phyloP scores from a whole-genome alignment of 352 stramenopile genomes.

The Pythium volutum region DNA sequence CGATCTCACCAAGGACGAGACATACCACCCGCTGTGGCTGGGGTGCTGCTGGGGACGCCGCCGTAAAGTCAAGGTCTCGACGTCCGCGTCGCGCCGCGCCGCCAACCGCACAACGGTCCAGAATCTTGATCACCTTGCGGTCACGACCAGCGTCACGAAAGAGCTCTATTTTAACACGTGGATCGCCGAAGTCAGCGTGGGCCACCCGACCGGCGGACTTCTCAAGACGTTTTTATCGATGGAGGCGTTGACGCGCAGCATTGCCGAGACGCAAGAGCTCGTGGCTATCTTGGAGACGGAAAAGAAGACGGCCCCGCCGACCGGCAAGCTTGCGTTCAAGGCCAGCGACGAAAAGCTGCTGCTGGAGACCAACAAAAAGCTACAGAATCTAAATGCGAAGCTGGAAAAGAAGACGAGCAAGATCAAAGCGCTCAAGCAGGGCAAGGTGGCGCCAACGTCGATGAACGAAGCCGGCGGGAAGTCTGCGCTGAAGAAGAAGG shows the following conservation, averaged over 20 bases:
- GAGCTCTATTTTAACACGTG: slow-evolving; percentile 77
- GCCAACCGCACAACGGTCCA: slow-evolving; percentile 47
- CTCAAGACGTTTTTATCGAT: slow-evolving; percentile 71
- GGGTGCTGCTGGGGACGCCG: slow-evolving; percentile 58
- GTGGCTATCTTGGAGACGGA: slow-evolving; percentile 42
- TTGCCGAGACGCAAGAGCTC: slow-evolving; percentile 52
- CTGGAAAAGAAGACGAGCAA: slow-evolving; percentile 45
- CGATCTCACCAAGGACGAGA: slow-evolving; percentile 65
- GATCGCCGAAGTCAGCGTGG: slow-evolving; percentile 85
- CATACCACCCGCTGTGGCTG: slow-evolving; percentile 58
- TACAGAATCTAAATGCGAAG: slow-evolving; percentile 32
- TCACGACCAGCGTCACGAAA: slow-evolving; percentile 36
- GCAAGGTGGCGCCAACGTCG: not conserved
- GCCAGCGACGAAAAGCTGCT: slow-evolving; percentile 24
- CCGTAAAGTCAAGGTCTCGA: slow-evolving; percentile 44
- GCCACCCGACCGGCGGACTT: slow-evolving; percentile 67
- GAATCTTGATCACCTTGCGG: slow-evolving; percentile 66
- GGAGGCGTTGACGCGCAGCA: slow-evolving; percentile 57
- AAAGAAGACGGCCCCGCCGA: slow-evolving; percentile 6
- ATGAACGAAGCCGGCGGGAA: slow-evolving; percentile 9
- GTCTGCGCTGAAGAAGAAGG: not conserved
- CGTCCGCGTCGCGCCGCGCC: slow-evolving; percentile 36
- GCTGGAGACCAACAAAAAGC: slow-evolving; percentile 8
- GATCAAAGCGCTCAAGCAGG: slow-evolving; percentile 60
- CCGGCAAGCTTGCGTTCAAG: slow-evolving; percentile 11